A percentile compares a stretch with the other conserved stretches of the same genome.
Evolutionary conservation across 2,329 filamentous ascomycete genomes (phyloP).

Genomic region (Thelonectria rubi): DNA sequence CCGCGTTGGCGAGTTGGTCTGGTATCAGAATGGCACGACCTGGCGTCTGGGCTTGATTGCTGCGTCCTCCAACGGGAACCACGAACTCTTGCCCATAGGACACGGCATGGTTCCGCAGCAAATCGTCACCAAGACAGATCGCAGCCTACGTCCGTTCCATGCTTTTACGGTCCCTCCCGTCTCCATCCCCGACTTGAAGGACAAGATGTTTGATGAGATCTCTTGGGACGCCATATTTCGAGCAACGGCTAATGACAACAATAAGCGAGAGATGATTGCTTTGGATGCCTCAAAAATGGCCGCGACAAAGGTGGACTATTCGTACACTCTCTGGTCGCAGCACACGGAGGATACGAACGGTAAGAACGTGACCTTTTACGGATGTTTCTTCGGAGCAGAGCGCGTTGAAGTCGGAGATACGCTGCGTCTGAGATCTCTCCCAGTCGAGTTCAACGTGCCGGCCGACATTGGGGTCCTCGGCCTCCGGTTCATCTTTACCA

Average conservation of each 20-base stretch:
- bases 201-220: conserved; percentile 53
- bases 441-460: conserved; percentile 48
- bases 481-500: conserved; percentile 52
- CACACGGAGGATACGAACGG: conserved; percentile 44
- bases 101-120: conserved; percentile 51
- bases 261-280: conserved; percentile 53
- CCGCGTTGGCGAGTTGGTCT: conserved; percentile 59
- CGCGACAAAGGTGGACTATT: conserved; percentile 58
- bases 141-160: conserved; percentile 59
- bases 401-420: conserved; percentile 58
- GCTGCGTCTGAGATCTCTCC: conserved; percentile 56
- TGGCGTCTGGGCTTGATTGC: conserved; percentile 60
- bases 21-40: conserved; percentile 57
- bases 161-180: conserved; percentile 61
- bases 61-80: conserved; percentile 42
- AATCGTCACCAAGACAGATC: conserved; percentile 50
- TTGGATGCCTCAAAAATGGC: conserved; percentile 63
- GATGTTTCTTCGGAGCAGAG: conserved; percentile 62
- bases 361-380: conserved; percentile 53
- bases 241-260: conserved; percentile 45
- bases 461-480: conserved; percentile 49
- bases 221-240: conserved; percentile 54
- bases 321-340: conserved; percentile 58
- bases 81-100: conserved; percentile 54
- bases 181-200: conserved; percentile 50